These are phyloP conservation scores for Saturnispora bothae DNA, from an alignment of 805 yeast genomes.

Conservation along the genomic window DNA sequence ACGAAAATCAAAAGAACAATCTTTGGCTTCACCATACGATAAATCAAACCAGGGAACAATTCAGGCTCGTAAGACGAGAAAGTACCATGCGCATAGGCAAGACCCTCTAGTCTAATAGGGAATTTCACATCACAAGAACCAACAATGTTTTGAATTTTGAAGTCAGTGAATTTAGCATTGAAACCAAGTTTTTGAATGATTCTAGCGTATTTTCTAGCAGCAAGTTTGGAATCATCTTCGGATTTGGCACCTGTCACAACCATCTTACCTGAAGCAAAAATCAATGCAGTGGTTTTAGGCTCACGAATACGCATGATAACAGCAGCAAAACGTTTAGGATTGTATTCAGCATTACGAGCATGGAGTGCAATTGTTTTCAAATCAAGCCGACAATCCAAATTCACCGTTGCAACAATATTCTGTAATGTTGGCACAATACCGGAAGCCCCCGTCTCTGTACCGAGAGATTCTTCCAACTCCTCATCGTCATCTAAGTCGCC, in stretches of 20 bases:
- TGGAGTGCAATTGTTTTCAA: slow-evolving; percentile 95
- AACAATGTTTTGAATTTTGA: slow-evolving; percentile 95
- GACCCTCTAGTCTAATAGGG: slow-evolving; percentile 93
- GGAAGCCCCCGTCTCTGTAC: slow-evolving; percentile 42
- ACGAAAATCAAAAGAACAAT: slow-evolving; percentile 93
- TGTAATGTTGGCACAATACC: slow-evolving; percentile 95
- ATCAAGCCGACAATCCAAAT: slow-evolving; percentile 90
- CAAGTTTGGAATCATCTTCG: slow-evolving; percentile 96
- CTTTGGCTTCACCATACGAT: slow-evolving; percentile 98
- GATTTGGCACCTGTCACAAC: slow-evolving; percentile 99
- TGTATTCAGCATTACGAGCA: slow-evolving; percentile 98
- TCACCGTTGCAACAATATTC: slow-evolving; percentile 96
- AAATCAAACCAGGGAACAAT: slow-evolving; percentile 93
- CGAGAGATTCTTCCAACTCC: not conserved
- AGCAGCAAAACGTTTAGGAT: slow-evolving; percentile 98
- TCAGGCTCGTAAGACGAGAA: slow-evolving; percentile 98
- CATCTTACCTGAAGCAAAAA: slow-evolving; percentile 98
- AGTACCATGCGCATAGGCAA: slow-evolving; percentile 97
- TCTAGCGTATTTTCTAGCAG: slow-evolving; percentile 95
- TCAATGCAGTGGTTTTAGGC: slow-evolving; percentile 95
- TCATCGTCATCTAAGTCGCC: slow-evolving; percentile 8
- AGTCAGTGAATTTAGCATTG: slow-evolving; percentile 95
- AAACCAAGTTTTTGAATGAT: slow-evolving; percentile 96
- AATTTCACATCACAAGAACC: slow-evolving; percentile 98
- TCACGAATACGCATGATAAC: slow-evolving; percentile 99